Conservation (phyloP, 2,329 filamentous ascomycete genomes). For the Zymoseptoria pseudotritici region DNA sequence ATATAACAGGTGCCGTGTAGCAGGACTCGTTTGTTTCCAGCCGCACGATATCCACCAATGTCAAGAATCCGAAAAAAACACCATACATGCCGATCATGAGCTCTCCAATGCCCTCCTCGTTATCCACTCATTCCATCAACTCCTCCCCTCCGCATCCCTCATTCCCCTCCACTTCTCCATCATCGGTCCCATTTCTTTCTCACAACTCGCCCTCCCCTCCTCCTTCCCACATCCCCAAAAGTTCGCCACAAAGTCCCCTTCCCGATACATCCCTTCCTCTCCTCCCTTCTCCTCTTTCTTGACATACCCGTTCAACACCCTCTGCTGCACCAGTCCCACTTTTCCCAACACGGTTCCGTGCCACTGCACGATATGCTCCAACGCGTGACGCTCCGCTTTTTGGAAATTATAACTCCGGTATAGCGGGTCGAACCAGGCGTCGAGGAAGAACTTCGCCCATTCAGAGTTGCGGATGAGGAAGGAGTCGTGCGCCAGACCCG, state of each 20-base stretch:
- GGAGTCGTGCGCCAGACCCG: constrained; percentile 68
- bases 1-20: too few relatives aligned
- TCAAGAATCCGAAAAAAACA: too few relatives aligned
- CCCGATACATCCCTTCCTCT: constrained; percentile 51
- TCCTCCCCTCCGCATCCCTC: constrained; percentile 21
- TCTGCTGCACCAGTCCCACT: constrained; percentile 81
- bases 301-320: constrained; percentile 72
- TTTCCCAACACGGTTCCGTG: constrained; percentile 91
- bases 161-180: constrained; percentile 33
- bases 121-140: not conserved
- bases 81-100: too few relatives aligned
- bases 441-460: constrained; percentile 87
- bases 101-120: too few relatives aligned
- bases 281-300: constrained; percentile 31
- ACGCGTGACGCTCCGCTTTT: constrained; percentile 82
- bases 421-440: constrained; percentile 92
- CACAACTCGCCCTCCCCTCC: constrained; percentile 49
- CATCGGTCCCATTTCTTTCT: constrained; percentile 56
- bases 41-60: too few relatives aligned
- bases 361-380: constrained; percentile 67
- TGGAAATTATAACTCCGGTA: constrained; percentile 95
- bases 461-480: constrained; percentile 76
- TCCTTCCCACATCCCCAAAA: constrained; percentile 64
- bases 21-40: too few relatives aligned
- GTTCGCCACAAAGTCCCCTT: constrained; percentile 77